phyloP scores from a whole-genome alignment of 2,329 filamentous ascomycete genomes.

The Xylariaceae sp. region DNA sequence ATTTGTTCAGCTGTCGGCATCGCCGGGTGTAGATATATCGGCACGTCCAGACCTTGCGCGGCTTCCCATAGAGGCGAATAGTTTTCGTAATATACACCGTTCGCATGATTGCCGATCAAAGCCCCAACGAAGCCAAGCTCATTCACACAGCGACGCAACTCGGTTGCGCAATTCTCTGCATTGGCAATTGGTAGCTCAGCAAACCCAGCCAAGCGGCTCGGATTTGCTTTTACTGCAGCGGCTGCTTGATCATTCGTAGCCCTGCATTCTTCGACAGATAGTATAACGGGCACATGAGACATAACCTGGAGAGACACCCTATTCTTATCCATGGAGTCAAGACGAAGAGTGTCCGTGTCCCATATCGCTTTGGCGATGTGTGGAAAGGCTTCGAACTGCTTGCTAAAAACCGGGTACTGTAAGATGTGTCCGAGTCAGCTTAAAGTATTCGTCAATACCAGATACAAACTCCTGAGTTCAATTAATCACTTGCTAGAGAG shows the following conservation, averaged over 20 bases:
- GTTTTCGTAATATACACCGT: constrained; percentile 32
- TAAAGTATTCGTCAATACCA: background rate
- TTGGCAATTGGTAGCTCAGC: constrained; percentile 31
- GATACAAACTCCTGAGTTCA: no score
- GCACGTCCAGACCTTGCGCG: constrained; percentile 45
- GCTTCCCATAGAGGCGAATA: constrained; percentile 32
- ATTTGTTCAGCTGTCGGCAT: constrained; percentile 31
- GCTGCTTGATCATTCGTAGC: constrained; percentile 27
- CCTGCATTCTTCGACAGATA: constrained; percentile 14
- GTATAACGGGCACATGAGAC: constrained; percentile 23
- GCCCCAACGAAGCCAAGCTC: constrained; percentile 34
- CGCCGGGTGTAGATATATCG: constrained; percentile 51
- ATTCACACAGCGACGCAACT: constrained; percentile 30
- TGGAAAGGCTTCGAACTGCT: constrained; percentile 9
- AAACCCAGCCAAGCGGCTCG: constrained; percentile 30
- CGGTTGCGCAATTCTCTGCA: constrained; percentile 27
- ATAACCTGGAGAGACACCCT: constrained; percentile 27
- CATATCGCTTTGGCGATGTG: background rate
- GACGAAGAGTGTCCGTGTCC: constrained; percentile 11
- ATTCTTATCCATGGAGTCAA: constrained; percentile 22
- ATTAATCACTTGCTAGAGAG: background rate
- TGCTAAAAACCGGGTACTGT: constrained; percentile 2
- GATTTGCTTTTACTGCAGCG: constrained; percentile 24
- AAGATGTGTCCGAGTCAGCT: background rate
- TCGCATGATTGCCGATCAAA: constrained; percentile 29